phyloP scores from a whole-genome alignment of 148 eudicot species.

The Silene latifolia region DNA sequence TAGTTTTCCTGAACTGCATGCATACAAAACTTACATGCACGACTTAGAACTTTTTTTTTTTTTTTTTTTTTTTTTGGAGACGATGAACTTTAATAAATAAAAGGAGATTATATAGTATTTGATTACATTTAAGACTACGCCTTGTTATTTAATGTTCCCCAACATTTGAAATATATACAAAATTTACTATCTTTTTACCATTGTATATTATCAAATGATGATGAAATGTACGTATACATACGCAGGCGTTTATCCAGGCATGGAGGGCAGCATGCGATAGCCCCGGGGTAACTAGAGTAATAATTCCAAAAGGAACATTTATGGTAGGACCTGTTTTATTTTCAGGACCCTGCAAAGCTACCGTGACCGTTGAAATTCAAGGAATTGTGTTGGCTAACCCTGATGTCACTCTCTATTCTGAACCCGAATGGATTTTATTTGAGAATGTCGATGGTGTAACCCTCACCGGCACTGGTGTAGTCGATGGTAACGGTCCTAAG shows the following conservation, averaged over 20 bases:
- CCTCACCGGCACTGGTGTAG: slow-evolving; percentile 28
- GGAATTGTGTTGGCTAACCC: slow-evolving; percentile 38
- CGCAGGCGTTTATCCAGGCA: slow-evolving; percentile 49
- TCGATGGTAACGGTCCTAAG: slow-evolving; percentile 29
- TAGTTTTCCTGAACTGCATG: no score
- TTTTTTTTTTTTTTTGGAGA: no score
- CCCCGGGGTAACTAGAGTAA: slow-evolving; percentile 33
- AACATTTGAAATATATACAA: no score
- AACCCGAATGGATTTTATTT: slow-evolving; percentile 27
- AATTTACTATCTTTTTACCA: no score
- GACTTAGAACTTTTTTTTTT: no score
- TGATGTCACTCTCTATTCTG: slow-evolving; percentile 23
- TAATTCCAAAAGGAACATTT: slow-evolving; percentile 51
- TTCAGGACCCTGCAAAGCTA: slow-evolving; percentile 53
- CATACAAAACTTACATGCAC: no score
- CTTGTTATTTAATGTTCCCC: no score
- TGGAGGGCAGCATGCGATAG: slow-evolving; percentile 58
- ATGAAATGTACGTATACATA: neutral
- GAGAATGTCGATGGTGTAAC: slow-evolving; percentile 30
- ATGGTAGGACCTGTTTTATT: slow-evolving; percentile 44
- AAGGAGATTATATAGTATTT: no score
- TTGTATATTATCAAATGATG: neutral
- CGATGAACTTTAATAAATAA: no score
- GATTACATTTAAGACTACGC: no score
- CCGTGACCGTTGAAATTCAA: slow-evolving; percentile 47